Evolutionary conservation across 129 eudicot genomes (phyloP), one percentile per base, ranked within the genome.

Genomic region (Chrysanthemum seticuspe): DNA sequence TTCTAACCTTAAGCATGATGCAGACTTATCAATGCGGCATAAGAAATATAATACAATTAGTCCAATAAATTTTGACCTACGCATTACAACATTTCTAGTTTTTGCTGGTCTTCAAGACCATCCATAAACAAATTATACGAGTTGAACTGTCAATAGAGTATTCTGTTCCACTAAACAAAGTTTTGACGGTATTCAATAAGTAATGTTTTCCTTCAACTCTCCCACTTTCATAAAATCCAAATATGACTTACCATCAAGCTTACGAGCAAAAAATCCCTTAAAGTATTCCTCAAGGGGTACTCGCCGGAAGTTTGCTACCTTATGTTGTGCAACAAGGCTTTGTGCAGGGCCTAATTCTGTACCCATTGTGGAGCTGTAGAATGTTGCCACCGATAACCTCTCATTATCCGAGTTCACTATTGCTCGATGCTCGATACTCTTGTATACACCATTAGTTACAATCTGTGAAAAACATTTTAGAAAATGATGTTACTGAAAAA

Each of bases 341-440:
- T 49, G 76, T 10, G 91, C 88, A 62, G 97, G 97, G n/a, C 91
- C 97, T 60, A 90, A 71, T 64, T 90, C 86, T 0, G 81, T 67
- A 53, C 80, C 85, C n/a, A 78, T 36, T 40, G 27, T 76, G 29
- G 85, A 48, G 80, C 83, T 74, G 67, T 69, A 85, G 45, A 90
- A 90, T 70, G 85, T 83, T 75, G 89, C 95, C 40, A 85, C 66
- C 14, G 97, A 87, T 48, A 87, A 68, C 71, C 97, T 80, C 52
- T 79, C 86, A 23, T 80, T 70, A 65, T 29, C 36, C 1, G 87
- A 75, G 80, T 83, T 90, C 40, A 88, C 90, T 3, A 65, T 80
- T 51, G 84, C 91, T 75, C 86, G 82, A 73, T 88, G 95, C 82
- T 85, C 88, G 18, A 85, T 68, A 76, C 95, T 88, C 69, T 76